These are phyloP conservation scores for Cryphonectria japonica DNA, from an alignment of 2,329 filamentous ascomycete species.

Conservation along the genomic window DNA sequence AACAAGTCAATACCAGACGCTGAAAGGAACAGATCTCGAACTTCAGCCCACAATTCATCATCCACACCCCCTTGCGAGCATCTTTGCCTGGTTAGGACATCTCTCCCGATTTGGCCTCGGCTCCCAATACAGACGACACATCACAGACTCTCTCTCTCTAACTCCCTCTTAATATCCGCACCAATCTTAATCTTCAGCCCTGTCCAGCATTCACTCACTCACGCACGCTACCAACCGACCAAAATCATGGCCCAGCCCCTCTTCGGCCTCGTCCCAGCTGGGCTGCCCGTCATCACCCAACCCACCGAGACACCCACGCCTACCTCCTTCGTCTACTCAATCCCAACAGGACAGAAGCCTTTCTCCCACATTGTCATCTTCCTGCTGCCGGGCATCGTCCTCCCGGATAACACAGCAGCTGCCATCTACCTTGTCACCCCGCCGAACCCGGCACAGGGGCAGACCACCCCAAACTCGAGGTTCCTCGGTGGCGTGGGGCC, in stretches of 20 bases:
- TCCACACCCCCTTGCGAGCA: background rate
- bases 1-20: background rate
- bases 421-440: slow-evolving; percentile 81
- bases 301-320: slow-evolving; percentile 58
- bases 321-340: slow-evolving; percentile 60
- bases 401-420: slow-evolving; percentile 79
- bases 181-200: background rate
- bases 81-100: background rate
- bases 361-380: slow-evolving; percentile 90
- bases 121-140: background rate
- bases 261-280: slow-evolving; percentile 65
- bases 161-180: background rate
- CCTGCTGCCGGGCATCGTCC: slow-evolving; percentile 74
- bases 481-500: slow-evolving; percentile 89
- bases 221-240: background rate
- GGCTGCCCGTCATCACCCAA: slow-evolving; percentile 58
- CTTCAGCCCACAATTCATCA: background rate
- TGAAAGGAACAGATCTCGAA: background rate
- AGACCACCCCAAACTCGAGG: slow-evolving; percentile 63
- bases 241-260: slow-evolving; percentile 48
- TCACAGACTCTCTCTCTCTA: background rate
- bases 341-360: slow-evolving; percentile 49
- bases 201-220: background rate
- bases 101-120: background rate
- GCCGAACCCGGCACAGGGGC: slow-evolving; percentile 42